Conservation (phyloP, 208 protist species). For the Acanthamoeba lenticulata region DNA sequence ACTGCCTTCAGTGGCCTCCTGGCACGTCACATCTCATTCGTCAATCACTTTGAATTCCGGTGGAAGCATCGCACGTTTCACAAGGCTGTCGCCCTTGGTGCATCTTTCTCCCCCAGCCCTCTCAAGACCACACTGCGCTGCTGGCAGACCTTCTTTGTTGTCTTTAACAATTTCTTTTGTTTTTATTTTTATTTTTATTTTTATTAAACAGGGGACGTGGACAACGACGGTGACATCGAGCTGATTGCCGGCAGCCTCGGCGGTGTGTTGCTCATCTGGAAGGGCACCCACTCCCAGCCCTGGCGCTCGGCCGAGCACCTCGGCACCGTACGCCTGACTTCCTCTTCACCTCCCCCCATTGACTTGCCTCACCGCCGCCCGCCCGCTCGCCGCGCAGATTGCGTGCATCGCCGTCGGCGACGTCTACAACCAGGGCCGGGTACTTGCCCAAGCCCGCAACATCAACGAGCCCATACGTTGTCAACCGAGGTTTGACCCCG, state of each 20-base stretch:
- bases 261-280: conserved; percentile 22
- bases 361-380: no score
- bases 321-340: neutral
- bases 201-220: conserved; percentile 40
- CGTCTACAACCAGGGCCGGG: conserved; percentile 25
- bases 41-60: neutral
- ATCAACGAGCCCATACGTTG: neutral
- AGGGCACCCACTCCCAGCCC: neutral
- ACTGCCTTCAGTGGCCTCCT: neutral
- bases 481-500: neutral
- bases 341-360: neutral
- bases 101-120: neutral
- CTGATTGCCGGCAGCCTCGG: conserved; percentile 11
- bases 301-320: neutral
- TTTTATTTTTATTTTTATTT: no score
- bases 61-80: conserved; percentile 51
- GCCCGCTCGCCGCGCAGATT: neutral
- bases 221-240: conserved; percentile 57
- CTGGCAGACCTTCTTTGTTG: no score
- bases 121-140: no score
- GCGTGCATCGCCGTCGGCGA: conserved; percentile 17
- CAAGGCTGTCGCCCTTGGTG: neutral
- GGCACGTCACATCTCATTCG: neutral
- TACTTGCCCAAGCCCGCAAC: neutral
- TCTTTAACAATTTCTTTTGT: neutral